These are phyloP conservation scores for Kwoniella dendrophila DNA, from an alignment of 768 basidiomycete species.

Conservation along the genomic window DNA sequence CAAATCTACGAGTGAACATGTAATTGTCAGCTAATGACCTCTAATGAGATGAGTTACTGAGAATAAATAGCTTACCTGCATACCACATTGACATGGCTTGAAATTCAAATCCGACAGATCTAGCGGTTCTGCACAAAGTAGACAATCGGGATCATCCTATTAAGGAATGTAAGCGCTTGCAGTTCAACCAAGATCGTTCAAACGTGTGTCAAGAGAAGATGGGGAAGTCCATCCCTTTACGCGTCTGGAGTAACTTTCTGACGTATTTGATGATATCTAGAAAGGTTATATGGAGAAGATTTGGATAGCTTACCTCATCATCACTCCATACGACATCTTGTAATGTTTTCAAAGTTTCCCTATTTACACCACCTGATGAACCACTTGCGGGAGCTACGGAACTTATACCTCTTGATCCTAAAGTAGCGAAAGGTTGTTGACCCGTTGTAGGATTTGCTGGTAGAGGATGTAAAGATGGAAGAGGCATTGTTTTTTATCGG, in stretches of 20 bases:
- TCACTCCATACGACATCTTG: slow-evolving; percentile 57
- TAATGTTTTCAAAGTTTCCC: slow-evolving; percentile 53
- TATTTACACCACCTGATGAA: slow-evolving; percentile 43
- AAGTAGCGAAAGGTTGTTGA: slow-evolving; percentile 33
- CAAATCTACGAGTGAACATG: slow-evolving; percentile 70
- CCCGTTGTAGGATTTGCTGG: slow-evolving; percentile 50
- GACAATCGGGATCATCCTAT: slow-evolving; percentile 96
- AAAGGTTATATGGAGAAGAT: background rate
- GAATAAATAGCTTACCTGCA: slow-evolving; percentile 68
- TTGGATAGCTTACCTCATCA: slow-evolving; percentile 52
- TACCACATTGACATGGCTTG: slow-evolving; percentile 97
- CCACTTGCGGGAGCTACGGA: slow-evolving; percentile 30
- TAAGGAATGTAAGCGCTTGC: background rate
- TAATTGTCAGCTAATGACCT: background rate
- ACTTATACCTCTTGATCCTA: slow-evolving; percentile 14
- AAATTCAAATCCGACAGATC: slow-evolving; percentile 99
- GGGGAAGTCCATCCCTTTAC: too few relatives aligned
- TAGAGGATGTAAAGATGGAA: slow-evolving; percentile 43
- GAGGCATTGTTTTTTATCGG: slow-evolving; percentile 25
- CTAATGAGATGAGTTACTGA: background rate
- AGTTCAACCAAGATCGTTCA: background rate
- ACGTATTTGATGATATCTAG: too few relatives aligned
- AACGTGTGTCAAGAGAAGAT: background rate
- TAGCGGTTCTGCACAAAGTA: slow-evolving; percentile 97
- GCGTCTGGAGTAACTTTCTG: too few relatives aligned